Conservation (phyloP, 208 protist genomes). For the Spongospora subterranea region DNA sequence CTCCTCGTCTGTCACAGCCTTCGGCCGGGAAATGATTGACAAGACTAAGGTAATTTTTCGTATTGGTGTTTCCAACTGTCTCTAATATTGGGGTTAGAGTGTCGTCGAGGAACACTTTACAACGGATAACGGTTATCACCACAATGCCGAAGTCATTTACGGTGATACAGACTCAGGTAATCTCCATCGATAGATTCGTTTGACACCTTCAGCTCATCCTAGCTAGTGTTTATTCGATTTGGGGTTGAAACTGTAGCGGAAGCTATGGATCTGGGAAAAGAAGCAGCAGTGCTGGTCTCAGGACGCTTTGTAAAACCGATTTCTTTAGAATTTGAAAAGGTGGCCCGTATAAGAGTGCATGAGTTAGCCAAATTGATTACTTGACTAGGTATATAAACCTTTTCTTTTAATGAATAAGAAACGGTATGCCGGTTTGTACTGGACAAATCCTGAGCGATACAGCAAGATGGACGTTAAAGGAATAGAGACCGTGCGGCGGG, state of each 20-base stretch:
- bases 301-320: conserved; percentile 89
- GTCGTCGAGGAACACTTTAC: conserved; percentile 87
- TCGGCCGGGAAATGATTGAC: conserved; percentile 98
- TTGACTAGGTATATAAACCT: conserved; percentile 89
- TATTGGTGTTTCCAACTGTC: neutral
- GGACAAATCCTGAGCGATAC: conserved; percentile 88
- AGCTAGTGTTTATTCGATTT: conserved; percentile 57
- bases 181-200: neutral
- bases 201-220: neutral
- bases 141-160: conserved; percentile 96
- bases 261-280: conserved; percentile 74
- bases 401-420: conserved; percentile 99
- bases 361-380: neutral
- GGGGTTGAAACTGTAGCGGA: conserved; percentile 63
- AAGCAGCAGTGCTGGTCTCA: conserved; percentile 89
- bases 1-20: conserved; percentile 91
- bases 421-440: conserved; percentile 96
- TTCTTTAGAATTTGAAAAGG: conserved; percentile 98
- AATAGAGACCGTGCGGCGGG: conserved; percentile 90
- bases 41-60: conserved; percentile 82
- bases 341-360: conserved; percentile 63
- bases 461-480: conserved; percentile 96
- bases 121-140: conserved; percentile 83
- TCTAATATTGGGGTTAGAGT: conserved; percentile 22
- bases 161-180: conserved; percentile 96